phyloP scores from a whole-genome alignment of 2,329 filamentous ascomycete genomes.

The Fusarium hostae region DNA sequence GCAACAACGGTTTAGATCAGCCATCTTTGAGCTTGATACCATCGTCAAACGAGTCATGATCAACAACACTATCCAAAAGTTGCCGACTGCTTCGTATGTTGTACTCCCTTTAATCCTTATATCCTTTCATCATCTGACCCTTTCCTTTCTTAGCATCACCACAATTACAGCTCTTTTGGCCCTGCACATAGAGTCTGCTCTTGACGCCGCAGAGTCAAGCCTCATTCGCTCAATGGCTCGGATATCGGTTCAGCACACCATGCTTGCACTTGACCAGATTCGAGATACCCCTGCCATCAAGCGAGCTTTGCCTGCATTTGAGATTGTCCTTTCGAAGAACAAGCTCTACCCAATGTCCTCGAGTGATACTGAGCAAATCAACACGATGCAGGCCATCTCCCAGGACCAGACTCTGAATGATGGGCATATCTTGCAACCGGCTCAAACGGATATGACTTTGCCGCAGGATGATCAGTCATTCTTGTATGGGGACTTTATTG shows the following conservation, averaged over 20 bases:
- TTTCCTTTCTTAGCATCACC: not conserved
- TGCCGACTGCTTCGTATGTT: conserved; percentile 27
- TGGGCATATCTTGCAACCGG: accelerated
- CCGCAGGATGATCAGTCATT: not conserved
- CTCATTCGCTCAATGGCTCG: conserved; percentile 8
- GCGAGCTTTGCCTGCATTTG: conserved; percentile 8
- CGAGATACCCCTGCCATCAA: conserved; percentile 6
- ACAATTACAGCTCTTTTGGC: conserved; percentile 1
- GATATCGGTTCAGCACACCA: conserved; percentile 8
- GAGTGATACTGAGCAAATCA: accelerated
- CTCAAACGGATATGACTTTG: accelerated
- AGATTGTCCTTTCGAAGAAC: conserved; percentile 12
- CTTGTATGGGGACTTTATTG: not conserved
- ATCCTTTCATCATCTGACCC: accelerated
- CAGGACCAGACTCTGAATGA: accelerated
- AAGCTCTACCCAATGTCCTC: not conserved
- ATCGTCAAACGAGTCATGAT: conserved; percentile 19
- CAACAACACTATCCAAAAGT: not conserved
- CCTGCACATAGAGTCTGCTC: conserved; percentile 3
- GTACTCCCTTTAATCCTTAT: too few relatives aligned
- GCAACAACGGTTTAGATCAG: conserved; percentile 15
- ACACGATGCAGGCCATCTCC: not conserved
- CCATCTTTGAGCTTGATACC: conserved; percentile 17
- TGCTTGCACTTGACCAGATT: conserved; percentile 1
- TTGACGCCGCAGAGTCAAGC: not conserved